Evolutionary conservation across 495 filamentous ascomycete genomes (phyloP).

Genomic region (Aspergillus nanangensis): DNA sequence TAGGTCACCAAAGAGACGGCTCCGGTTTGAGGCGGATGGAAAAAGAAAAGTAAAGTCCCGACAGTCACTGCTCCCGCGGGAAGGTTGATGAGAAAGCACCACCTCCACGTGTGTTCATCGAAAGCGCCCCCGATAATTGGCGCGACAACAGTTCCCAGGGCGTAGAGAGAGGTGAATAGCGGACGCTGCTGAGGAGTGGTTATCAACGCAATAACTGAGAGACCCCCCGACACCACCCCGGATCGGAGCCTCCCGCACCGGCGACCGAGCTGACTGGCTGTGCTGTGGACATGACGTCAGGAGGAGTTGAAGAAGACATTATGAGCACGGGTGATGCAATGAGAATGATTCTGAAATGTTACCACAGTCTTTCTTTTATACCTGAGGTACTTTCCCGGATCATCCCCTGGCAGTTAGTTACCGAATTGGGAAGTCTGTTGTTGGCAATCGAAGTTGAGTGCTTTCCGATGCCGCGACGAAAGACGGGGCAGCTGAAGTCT

Average conservation of each 20-base stretch:
- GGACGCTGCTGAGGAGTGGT: slow-evolving; percentile 6
- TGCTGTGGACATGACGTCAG: slow-evolving; percentile 2
- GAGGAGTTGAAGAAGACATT: neutral
- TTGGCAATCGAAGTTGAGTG: slow-evolving; percentile 1
- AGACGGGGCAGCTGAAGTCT: slow-evolving; percentile 4
- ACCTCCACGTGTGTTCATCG: slow-evolving; percentile 58
- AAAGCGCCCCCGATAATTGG: slow-evolving; percentile 46
- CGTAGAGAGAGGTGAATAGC: slow-evolving; percentile 10
- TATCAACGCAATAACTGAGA: slow-evolving; percentile 15
- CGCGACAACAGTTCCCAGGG: slow-evolving; percentile 34
- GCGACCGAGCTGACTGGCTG: slow-evolving; percentile 46
- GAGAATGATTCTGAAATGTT: neutral
- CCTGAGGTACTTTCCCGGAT: neutral
- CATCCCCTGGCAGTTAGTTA: no score
- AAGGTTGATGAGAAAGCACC: slow-evolving; percentile 70
- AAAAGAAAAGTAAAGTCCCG: slow-evolving; percentile 38
- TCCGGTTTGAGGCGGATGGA: slow-evolving; percentile 24
- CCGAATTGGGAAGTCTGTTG: neutral
- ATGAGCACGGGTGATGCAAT: neutral
- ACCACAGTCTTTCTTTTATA: neutral
- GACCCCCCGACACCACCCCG: slow-evolving; percentile 23
- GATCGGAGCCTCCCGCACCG: slow-evolving; percentile 59
- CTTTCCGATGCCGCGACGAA: slow-evolving; percentile 1
- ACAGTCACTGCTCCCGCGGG: slow-evolving; percentile 54
- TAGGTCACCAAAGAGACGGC: no score